Conservation (phyloP, 495 filamentous ascomycete species). For the Hypoxylon perforatum region DNA sequence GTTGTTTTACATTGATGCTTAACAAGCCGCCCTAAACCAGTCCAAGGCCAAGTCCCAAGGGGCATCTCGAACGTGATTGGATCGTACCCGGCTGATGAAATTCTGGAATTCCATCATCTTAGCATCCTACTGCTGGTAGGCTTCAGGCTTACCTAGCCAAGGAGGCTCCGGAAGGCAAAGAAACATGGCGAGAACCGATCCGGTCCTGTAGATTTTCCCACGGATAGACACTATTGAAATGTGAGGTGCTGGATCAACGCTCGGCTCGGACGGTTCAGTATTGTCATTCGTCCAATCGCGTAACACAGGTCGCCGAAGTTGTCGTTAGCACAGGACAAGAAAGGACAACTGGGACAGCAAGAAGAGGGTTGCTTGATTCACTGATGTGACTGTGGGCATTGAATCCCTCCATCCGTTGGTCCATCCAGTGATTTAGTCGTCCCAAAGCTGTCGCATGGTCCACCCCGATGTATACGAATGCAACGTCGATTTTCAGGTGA, state of each 20-base stretch:
- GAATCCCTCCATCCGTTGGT: conserved; percentile 32
- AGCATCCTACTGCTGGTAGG: not conserved
- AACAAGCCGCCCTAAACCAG: conserved; percentile 30
- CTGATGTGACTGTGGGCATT: conserved; percentile 26
- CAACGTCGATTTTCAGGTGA: conserved; percentile 43
- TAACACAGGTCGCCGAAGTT: conserved; percentile 41
- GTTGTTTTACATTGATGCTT: conserved; percentile 48
- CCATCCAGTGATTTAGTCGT: conserved; percentile 29
- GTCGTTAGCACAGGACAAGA: conserved; percentile 19
- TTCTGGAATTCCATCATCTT: conserved; percentile 31
- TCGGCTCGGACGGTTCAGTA: conserved; percentile 36
- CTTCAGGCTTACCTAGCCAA: conserved; percentile 6
- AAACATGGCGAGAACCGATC: conserved; percentile 10
- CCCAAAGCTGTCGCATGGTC: conserved; percentile 38
- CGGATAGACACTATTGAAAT: conserved; percentile 48
- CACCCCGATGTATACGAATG: conserved; percentile 31
- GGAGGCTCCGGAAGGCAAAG: not conserved
- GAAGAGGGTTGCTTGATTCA: conserved; percentile 5
- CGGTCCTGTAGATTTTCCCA: conserved; percentile 13
- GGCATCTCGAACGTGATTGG: conserved; percentile 23
- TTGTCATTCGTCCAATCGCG: conserved; percentile 45
- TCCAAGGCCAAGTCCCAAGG: conserved; percentile 8
- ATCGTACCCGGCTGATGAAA: conserved; percentile 14
- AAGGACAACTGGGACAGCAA: not conserved
- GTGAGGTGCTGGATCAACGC: conserved; percentile 38